Percentiles rank a stretch among this genome's conserved stretches.
Evolutionary conservation across 2,329 filamentous ascomycete species (phyloP).

Genomic region (Cladosporium cucumerinum): DNA sequence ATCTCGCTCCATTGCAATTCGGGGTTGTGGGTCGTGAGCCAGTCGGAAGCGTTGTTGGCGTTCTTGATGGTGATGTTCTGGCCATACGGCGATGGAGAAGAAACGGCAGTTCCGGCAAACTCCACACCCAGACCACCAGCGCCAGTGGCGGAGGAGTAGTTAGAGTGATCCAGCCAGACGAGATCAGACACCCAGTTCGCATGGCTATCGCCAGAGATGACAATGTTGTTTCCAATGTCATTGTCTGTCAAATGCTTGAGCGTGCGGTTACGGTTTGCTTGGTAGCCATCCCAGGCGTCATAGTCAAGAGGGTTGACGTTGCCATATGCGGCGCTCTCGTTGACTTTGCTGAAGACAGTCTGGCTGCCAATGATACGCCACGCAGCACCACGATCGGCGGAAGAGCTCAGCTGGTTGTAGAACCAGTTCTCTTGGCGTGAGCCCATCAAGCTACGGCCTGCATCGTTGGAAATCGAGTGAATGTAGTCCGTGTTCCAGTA

Average conservation of each 20-base stretch:
- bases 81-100: constrained; percentile 57
- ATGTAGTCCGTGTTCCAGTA: constrained; percentile 39
- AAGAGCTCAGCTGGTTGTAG: constrained; percentile 47
- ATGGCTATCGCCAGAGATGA: constrained; percentile 69
- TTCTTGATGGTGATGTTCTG: constrained; percentile 54
- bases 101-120: constrained; percentile 64
- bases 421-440: constrained; percentile 72
- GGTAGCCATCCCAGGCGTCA: constrained; percentile 65
- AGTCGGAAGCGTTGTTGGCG: constrained; percentile 48
- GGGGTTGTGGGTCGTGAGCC: constrained; percentile 50
- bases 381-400: constrained; percentile 60
- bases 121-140: constrained; percentile 46
- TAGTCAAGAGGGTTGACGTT: constrained; percentile 49
- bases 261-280: constrained; percentile 68
- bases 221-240: constrained; percentile 68
- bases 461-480: constrained; percentile 59
- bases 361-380: constrained; percentile 73
- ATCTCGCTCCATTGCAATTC: constrained; percentile 71
- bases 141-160: constrained; percentile 31
- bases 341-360: constrained; percentile 62
- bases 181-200: constrained; percentile 55
- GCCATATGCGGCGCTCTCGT: constrained; percentile 45
- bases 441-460: constrained; percentile 68
- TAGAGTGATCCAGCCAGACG: constrained; percentile 40
- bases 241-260: constrained; percentile 64